Conservation (phyloP, 1,139 yeast species). For the Candida dubliniensis region DNA sequence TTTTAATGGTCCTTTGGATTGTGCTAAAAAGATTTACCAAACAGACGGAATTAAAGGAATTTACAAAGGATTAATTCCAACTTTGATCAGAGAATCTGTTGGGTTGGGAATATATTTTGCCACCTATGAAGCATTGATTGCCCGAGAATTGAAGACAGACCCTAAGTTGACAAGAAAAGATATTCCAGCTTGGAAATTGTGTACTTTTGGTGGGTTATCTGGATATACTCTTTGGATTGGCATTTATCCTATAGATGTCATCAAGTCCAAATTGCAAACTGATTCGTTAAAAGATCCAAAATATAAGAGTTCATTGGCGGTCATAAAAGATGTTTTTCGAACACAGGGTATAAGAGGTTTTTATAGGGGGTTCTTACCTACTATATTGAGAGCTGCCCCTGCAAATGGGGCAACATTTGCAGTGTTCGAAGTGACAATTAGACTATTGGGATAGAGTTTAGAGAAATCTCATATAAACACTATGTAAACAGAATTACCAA, state of each 20-base stretch:
- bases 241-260: slow-evolving; percentile 80
- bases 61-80: slow-evolving; percentile 78
- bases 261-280: slow-evolving; percentile 84
- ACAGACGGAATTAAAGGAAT: slow-evolving; percentile 60
- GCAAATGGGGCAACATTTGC: slow-evolving; percentile 96
- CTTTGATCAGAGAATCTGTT: slow-evolving; percentile 76
- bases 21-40: slow-evolving; percentile 58
- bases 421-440: slow-evolving; percentile 85
- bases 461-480: background rate
- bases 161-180: slow-evolving; percentile 52
- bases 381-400: slow-evolving; percentile 92
- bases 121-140: slow-evolving; percentile 82
- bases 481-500: background rate
- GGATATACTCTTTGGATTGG: slow-evolving; percentile 86
- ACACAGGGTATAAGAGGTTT: slow-evolving; percentile 72
- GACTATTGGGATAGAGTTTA: slow-evolving; percentile 31
- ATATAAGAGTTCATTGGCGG: slow-evolving; percentile 54
- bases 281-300: slow-evolving; percentile 57
- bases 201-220: slow-evolving; percentile 79
- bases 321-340: slow-evolving; percentile 51
- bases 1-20: slow-evolving; percentile 79
- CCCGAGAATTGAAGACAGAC: slow-evolving; percentile 50
- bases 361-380: slow-evolving; percentile 85
- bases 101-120: slow-evolving; percentile 90
- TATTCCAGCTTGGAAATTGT: slow-evolving; percentile 82